Evolutionary conservation across 1,139 yeast genomes (phyloP).

Genomic region (Entelexis sorbosivorans): DNA sequence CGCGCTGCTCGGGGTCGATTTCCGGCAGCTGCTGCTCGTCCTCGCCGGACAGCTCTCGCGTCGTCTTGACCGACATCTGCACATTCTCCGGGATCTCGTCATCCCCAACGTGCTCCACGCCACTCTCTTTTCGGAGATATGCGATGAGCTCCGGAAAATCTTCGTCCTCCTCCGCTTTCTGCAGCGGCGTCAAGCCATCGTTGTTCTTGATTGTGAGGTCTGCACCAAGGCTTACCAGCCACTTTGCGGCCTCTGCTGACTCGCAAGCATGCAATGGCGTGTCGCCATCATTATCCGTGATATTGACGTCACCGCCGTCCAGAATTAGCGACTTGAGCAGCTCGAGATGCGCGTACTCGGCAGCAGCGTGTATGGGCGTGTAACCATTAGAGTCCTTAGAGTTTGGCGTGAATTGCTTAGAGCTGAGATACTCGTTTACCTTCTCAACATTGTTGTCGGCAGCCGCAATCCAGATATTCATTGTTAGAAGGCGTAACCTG

Average conservation of each 20-base stretch:
- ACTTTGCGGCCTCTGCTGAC: slow-evolving; percentile 50
- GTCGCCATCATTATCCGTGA: slow-evolving; percentile 83
- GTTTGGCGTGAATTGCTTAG: slow-evolving; percentile 49
- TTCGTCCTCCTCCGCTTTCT: slow-evolving; percentile 50
- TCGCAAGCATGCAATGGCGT: slow-evolving; percentile 92
- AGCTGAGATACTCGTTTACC: slow-evolving; percentile 46
- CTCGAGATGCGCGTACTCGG: slow-evolving; percentile 75
- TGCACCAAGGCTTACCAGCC: slow-evolving; percentile 54
- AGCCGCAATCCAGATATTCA: slow-evolving; percentile 91
- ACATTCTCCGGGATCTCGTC: slow-evolving; percentile 18
- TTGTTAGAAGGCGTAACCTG: slow-evolving; percentile 23
- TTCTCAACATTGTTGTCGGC: slow-evolving; percentile 61
- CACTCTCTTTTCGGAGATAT: slow-evolving; percentile 43
- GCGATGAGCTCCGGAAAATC: slow-evolving; percentile 70
- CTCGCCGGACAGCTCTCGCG: slow-evolving; percentile 23
- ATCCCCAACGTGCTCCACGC: slow-evolving; percentile 10
- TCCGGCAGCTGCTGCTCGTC: slow-evolving; percentile 26
- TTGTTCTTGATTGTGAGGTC: slow-evolving; percentile 51
- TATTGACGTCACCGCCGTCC: slow-evolving; percentile 63
- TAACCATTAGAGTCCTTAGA: slow-evolving; percentile 85
- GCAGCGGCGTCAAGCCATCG: slow-evolving; percentile 50
- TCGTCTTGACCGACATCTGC: slow-evolving; percentile 5
- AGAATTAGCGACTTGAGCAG: slow-evolving; percentile 49
- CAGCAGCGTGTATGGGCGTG: slow-evolving; percentile 94
- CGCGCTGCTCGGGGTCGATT: slow-evolving; percentile 36